Conservation (phyloP, 2,329 filamentous ascomycete species). For the Xylaria sp. region DNA sequence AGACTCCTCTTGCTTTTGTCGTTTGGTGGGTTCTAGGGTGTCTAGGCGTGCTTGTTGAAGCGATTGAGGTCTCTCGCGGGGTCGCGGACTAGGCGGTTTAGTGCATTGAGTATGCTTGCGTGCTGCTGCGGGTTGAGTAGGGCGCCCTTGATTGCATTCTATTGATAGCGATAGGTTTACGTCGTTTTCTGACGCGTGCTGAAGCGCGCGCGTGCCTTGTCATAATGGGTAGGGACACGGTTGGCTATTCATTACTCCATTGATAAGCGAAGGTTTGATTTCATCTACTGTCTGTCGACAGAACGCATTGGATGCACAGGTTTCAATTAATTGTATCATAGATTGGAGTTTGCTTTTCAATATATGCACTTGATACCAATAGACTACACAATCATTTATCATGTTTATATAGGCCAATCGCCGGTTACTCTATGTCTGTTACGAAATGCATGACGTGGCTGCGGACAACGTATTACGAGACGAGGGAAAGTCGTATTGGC, state of each 20-base stretch:
- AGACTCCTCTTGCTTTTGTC: background rate
- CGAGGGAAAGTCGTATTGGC: background rate
- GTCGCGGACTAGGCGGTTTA: conserved; percentile 29
- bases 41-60: conserved; percentile 5
- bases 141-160: background rate
- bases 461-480: background rate
- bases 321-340: conserved; percentile 14
- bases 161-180: background rate
- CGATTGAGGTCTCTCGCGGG: conserved; percentile 17
- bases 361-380: conserved; percentile 30
- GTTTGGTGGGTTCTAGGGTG: conserved; percentile 10
- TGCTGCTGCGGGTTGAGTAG: conserved; percentile 25
- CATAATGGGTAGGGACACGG: background rate
- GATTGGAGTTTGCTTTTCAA: background rate
- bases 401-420: background rate
- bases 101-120: conserved; percentile 28
- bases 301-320: background rate
- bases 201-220: conserved; percentile 5
- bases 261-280: conserved; percentile 22
- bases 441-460: background rate
- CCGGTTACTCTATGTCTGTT: background rate
- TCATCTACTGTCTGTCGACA: conserved; percentile 2
- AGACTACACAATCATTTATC: conserved; percentile 15
- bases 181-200: background rate
- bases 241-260: conserved; percentile 18